These are phyloP conservation scores for Secale cereale DNA, from an alignment of 176 grass and related monocot genomes.

Conservation along the genomic window DNA sequence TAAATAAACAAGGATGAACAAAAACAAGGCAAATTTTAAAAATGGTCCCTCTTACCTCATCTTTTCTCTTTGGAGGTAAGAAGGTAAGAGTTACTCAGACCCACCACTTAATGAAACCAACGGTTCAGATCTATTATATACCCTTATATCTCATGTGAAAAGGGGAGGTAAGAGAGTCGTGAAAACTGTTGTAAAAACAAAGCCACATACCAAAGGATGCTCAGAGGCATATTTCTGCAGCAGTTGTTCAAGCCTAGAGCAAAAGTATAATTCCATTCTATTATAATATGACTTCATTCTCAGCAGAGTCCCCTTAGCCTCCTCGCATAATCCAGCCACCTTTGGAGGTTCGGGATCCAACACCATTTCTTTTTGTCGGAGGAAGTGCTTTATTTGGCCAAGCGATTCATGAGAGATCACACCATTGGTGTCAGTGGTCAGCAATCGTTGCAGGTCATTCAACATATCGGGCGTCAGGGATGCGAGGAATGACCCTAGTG, in stretches of 20 bases:
- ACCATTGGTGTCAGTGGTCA: neutral
- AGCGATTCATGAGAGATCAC: neutral
- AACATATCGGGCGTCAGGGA: neutral
- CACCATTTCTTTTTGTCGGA: neutral
- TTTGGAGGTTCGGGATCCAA: neutral
- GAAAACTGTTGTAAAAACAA: neutral
- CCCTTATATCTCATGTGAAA: no score
- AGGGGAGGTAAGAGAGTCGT: no score
- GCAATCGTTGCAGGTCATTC: neutral
- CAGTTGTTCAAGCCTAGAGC: neutral
- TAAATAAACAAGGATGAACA: neutral
- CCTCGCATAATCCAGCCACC: neutral
- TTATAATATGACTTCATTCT: neutral
- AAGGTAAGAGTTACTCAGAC: no score
- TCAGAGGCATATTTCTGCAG: neutral
- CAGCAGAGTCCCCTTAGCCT: neutral
- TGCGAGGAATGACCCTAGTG: neutral
- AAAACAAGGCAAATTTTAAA: no score
- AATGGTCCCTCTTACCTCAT: no score
- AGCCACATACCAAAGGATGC: neutral
- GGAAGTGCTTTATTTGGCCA: rapidly evolving
- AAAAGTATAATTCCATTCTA: neutral
- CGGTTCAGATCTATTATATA: no score
- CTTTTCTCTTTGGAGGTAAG: no score
- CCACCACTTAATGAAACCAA: no score